These are phyloP conservation scores for Suhomyces sp. DNA, from an alignment of 805 yeast genomes.

Conservation along the genomic window DNA sequence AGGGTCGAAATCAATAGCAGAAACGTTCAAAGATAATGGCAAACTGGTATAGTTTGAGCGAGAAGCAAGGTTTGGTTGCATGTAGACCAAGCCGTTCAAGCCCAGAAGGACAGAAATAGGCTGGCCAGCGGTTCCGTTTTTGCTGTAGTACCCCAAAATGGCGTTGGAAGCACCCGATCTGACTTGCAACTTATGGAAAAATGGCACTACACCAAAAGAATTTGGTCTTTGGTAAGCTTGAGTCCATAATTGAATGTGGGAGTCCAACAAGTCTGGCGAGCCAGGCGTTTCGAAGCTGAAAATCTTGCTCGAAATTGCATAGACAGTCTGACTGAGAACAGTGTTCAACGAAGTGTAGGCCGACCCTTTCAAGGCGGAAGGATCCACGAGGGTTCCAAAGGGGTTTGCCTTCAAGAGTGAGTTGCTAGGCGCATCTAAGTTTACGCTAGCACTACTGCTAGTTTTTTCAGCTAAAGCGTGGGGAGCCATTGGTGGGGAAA, in stretches of 20 bases:
- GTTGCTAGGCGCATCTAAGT: background rate
- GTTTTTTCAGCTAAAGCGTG: constrained; percentile 4
- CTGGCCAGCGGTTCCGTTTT: constrained; percentile 31
- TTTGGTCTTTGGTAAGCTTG: constrained; percentile 47
- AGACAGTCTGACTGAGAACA: constrained; percentile 53
- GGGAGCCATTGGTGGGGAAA: constrained; percentile 3
- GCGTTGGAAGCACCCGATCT: constrained; percentile 83
- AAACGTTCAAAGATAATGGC: constrained; percentile 69
- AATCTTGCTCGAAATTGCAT: constrained; percentile 48
- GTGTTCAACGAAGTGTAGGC: constrained; percentile 54
- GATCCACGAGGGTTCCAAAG: constrained; percentile 61
- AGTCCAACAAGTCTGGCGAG: constrained; percentile 58
- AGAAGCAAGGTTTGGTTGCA: constrained; percentile 57
- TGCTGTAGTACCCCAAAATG: constrained; percentile 64
- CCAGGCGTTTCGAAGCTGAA: constrained; percentile 70
- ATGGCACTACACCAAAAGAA: constrained; percentile 57
- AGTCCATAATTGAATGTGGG: constrained; percentile 60
- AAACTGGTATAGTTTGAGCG: constrained; percentile 21
- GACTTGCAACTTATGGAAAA: constrained; percentile 59
- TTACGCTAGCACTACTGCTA: background rate
- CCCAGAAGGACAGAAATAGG: constrained; percentile 55
- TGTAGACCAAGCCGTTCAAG: constrained; percentile 62
- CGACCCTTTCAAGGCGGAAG: constrained; percentile 45
- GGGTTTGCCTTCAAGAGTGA: constrained; percentile 32
- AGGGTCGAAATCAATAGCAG: constrained; percentile 71